phyloP scores from a whole-genome alignment of 2,329 filamentous ascomycete genomes.

The Macrophomina pseudophaseolina region DNA sequence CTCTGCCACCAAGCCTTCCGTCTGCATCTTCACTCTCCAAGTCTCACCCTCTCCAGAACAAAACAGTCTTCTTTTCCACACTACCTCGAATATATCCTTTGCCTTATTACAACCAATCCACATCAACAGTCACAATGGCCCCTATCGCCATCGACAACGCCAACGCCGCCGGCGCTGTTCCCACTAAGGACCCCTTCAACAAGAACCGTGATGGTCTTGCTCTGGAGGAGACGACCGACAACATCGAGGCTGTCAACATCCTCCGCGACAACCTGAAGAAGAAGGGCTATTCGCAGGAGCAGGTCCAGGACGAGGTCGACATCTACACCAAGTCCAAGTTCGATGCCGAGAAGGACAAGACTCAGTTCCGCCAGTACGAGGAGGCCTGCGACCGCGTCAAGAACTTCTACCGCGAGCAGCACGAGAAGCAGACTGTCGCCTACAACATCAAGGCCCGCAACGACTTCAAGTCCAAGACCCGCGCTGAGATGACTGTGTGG shows the following conservation, averaged over 20 bases:
- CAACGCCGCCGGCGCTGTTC: slow-evolving; percentile 48
- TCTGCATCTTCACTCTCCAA: not conserved
- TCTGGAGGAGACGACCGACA: slow-evolving; percentile 63
- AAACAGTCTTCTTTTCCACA: not conserved
- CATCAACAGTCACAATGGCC: slow-evolving; percentile 7
- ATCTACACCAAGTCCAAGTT: slow-evolving; percentile 68
- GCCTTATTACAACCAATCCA: not conserved
- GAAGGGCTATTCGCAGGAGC: slow-evolving; percentile 51
- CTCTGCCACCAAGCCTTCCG: slow-evolving; percentile 2
- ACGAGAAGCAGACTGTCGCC: slow-evolving; percentile 74
- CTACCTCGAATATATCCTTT: slow-evolving; percentile 6
- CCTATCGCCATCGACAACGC: slow-evolving; percentile 48
- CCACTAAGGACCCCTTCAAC: slow-evolving; percentile 49
- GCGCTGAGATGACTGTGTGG: slow-evolving; percentile 84
- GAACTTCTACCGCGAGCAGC: slow-evolving; percentile 79
- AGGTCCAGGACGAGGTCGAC: slow-evolving; percentile 53
- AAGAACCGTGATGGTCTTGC: slow-evolving; percentile 61
- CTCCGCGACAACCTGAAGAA: slow-evolving; percentile 61
- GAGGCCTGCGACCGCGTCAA: slow-evolving; percentile 83
- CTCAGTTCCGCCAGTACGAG: slow-evolving; percentile 81
- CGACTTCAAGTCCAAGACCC: slow-evolving; percentile 68
- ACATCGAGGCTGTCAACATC: slow-evolving; percentile 65
- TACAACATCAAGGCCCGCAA: slow-evolving; percentile 85
- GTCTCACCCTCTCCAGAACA: not conserved
- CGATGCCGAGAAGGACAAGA: slow-evolving; percentile 77